Conservation (phyloP, 2,329 filamentous ascomycete species). For the Fusarium sp. region DNA sequence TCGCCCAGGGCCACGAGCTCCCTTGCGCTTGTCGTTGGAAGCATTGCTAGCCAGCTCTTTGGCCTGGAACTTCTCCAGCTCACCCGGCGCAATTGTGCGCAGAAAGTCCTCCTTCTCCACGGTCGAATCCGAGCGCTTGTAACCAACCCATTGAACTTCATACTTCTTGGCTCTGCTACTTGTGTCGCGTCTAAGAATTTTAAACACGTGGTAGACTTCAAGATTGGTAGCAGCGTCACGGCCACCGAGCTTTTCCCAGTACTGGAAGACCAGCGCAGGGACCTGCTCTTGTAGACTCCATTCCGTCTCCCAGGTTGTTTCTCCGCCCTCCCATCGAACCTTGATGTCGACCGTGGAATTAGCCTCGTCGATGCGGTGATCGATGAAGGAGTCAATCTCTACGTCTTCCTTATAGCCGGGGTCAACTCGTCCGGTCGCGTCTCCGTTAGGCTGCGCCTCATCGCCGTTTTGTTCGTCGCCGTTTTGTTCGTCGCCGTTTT, state of each 20-base stretch:
- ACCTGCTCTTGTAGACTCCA: constrained; percentile 47
- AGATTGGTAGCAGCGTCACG: constrained; percentile 44
- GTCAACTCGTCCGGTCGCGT: constrained; percentile 1
- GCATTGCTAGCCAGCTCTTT: constrained; percentile 33
- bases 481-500: constrained; percentile 17
- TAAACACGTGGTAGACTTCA: constrained; percentile 46
- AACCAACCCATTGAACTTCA: constrained; percentile 47
- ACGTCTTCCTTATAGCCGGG: constrained; percentile 35
- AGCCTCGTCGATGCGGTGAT: constrained; percentile 40
- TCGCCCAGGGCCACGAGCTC: constrained; percentile 40
- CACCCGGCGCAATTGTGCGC: constrained; percentile 40
- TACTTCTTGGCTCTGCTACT: constrained; percentile 41
- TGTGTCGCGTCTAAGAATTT: constrained; percentile 41
- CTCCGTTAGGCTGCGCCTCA: constrained; percentile 25
- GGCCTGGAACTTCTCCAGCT: constrained; percentile 45
- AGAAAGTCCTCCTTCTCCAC: constrained; percentile 44
- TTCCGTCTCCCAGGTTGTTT: constrained; percentile 46
- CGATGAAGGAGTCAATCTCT: constrained; percentile 41
- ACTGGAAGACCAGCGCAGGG: constrained; percentile 44
- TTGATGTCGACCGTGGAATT: constrained; percentile 45
- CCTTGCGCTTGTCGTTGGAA: constrained; percentile 42
- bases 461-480: constrained; percentile 22
- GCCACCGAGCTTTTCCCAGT: constrained; percentile 45
- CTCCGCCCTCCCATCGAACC: constrained; percentile 44
- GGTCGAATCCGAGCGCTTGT: constrained; percentile 41